These are phyloP conservation scores for Spinacia oleracea DNA, from an alignment of 179 eudicot species.

Conservation along the genomic window DNA sequence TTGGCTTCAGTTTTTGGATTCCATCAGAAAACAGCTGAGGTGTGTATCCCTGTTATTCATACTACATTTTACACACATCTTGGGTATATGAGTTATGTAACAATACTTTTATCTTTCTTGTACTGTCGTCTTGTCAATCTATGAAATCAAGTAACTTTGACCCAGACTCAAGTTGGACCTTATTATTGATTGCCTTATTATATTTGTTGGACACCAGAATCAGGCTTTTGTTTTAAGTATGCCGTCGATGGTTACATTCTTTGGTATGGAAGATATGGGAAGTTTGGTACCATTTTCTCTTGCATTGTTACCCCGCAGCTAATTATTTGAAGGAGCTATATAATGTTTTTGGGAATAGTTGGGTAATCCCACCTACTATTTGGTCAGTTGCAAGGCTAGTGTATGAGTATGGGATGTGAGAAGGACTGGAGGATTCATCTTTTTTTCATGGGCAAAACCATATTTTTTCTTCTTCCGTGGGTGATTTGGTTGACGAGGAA, in stretches of 20 bases:
- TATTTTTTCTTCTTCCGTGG: neutral
- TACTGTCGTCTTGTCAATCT: too few species aligned
- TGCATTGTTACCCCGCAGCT: neutral
- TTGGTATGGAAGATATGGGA: too few species aligned
- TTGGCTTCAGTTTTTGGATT: slow-evolving; percentile 42
- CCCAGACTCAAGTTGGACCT: neutral
- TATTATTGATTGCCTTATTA: neutral
- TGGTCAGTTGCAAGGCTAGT: too few species aligned
- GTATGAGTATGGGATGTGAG: neutral
- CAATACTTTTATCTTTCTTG: neutral
- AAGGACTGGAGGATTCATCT: too few species aligned
- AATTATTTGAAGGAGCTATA: neutral
- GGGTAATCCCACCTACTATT: neutral
- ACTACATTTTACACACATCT: neutral
- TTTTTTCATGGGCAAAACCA: neutral
- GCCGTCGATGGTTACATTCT: too few species aligned
- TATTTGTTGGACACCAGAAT: neutral
- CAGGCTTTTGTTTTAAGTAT: neutral
- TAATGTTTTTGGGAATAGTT: neutral
- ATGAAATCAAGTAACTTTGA: neutral
- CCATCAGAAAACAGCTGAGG: slow-evolving; percentile 31
- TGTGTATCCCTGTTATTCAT: slow-evolving; percentile 27
- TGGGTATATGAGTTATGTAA: neutral
- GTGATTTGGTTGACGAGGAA: neutral
- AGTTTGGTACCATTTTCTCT: neutral